Percentiles rank a stretch among this genome's conserved stretches.
phyloP scores from a whole-genome alignment of 371 early-diverging fungal species.

The Chytridium lagenaria region DNA sequence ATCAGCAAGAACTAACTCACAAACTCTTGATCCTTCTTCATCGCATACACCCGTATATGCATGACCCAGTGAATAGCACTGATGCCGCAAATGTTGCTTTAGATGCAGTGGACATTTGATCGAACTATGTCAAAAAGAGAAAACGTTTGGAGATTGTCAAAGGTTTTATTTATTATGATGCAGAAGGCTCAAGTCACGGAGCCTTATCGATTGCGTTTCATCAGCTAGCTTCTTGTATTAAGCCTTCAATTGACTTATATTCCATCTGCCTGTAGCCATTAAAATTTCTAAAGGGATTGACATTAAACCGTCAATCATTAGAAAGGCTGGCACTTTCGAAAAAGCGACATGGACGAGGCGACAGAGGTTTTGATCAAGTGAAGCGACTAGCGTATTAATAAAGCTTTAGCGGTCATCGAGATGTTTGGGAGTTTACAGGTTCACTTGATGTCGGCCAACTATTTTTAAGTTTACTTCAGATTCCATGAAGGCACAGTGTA shows the following conservation, averaged over 20 bases:
- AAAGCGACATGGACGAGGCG: too few species aligned
- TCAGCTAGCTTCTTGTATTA: too few species aligned
- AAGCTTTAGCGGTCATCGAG: neutral
- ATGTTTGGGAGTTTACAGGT: slow-evolving; percentile 18
- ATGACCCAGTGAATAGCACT: slow-evolving; percentile 5
- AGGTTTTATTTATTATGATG: too few species aligned
- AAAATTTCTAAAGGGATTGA: too few species aligned
- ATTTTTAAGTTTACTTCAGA: neutral
- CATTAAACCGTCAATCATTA: neutral
- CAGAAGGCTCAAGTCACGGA: too few species aligned
- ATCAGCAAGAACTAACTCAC: neutral
- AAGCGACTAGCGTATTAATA: too few species aligned
- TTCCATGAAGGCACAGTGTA: slow-evolving; percentile 55
- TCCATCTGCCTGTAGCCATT: too few species aligned
- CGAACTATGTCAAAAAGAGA: neutral
- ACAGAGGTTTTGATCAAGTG: too few species aligned
- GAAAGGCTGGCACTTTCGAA: too few species aligned
- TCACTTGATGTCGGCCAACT: neutral
- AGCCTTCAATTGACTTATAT: too few species aligned
- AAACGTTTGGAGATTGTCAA: too few species aligned
- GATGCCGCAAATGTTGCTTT: slow-evolving; percentile 18
- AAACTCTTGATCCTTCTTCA: slow-evolving; percentile 2
- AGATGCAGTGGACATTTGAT: slow-evolving; percentile 12
- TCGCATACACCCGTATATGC: slow-evolving; percentile 12
- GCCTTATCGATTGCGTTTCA: too few species aligned